Evolutionary conservation across 2,329 filamentous ascomycete species (phyloP), one percentile per base, ranked within the genome.

Genomic region (Alternaria infectoria): DNA sequence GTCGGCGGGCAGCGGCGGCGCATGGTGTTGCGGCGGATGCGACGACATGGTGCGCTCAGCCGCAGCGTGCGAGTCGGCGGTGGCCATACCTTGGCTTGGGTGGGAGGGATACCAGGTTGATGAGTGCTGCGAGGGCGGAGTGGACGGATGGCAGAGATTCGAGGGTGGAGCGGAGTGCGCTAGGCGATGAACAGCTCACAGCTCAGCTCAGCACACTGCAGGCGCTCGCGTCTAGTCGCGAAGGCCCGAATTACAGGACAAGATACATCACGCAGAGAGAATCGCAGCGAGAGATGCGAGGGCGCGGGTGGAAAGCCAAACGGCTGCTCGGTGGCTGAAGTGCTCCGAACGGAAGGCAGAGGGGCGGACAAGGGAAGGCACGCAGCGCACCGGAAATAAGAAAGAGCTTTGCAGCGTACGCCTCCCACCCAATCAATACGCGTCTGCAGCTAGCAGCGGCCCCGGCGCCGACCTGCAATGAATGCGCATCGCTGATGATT

Each of bases 141-240:
- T 64, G 54, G 57, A 69, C 64, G 64, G 66, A 64, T 63, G 61
- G 62, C 50, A 57, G 36, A 40, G 54, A 36, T 54, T 59, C 60
- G 63, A 68, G 66, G 72, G 68, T 66, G 72, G 70, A 71, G 57
- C 64, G 68, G 69, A 65, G 65, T 68, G 64, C 59, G 68, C 70
- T 65, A 69, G 67, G 26, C 61, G 46, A 45, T 15, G 30, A 6
- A 36, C 32, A 36, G 32, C 32, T 36, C 32, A 54, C 62, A 63
- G 57, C 61, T 60, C 62, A 63, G 57, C 61, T 60, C 57, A 51
- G 54, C 54, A 57, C 59, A 47, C 30, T 43, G n/a, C 43, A 28
- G 49, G 46, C 57, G 52, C 40, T 47, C 23, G 62, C 56, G 56
- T 46, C 32, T 63, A 54, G 61, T 62, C 67, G 56, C 60, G 25